Conservation (phyloP, 345 rosid genomes). For the Theobroma cacao region DNA sequence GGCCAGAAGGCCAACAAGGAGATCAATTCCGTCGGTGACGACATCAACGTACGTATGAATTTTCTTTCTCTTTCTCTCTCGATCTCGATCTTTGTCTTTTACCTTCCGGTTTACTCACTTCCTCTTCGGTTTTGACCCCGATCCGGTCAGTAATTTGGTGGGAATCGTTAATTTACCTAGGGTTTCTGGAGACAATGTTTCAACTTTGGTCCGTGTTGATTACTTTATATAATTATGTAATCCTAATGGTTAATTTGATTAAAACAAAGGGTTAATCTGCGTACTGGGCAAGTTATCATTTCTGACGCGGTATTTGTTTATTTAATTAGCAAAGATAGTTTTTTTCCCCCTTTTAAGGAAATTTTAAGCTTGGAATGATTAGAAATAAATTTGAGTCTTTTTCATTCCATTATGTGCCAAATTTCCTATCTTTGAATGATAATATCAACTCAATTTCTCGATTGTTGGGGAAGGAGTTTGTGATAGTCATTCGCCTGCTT, state of each 20-base stretch:
- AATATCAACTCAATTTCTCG: neutral
- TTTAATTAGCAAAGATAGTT: neutral
- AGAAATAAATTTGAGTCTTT: neutral
- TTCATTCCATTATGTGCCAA: neutral
- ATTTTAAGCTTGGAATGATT: neutral
- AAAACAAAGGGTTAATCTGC: neutral
- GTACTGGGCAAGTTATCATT: neutral
- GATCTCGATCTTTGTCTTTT: neutral
- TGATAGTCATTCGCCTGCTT: too few species aligned
- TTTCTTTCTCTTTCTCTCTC: neutral
- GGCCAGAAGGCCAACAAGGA: conserved; percentile 75
- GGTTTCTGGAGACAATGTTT: neutral
- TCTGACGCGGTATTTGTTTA: neutral
- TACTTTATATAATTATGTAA: neutral
- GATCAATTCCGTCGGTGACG: conserved; percentile 81
- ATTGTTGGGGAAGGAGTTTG: too few species aligned
- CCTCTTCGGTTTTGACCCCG: neutral
- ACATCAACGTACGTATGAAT: conserved; percentile 56
- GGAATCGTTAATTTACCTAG: neutral
- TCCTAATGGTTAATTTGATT: neutral
- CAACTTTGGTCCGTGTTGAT: neutral
- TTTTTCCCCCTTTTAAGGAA: neutral
- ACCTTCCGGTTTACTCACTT: neutral
- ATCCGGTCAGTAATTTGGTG: neutral
- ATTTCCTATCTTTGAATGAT: neutral